These are phyloP conservation scores for Lepidium aucheri DNA, from an alignment of 345 rosid genomes.

Conservation along the genomic window DNA sequence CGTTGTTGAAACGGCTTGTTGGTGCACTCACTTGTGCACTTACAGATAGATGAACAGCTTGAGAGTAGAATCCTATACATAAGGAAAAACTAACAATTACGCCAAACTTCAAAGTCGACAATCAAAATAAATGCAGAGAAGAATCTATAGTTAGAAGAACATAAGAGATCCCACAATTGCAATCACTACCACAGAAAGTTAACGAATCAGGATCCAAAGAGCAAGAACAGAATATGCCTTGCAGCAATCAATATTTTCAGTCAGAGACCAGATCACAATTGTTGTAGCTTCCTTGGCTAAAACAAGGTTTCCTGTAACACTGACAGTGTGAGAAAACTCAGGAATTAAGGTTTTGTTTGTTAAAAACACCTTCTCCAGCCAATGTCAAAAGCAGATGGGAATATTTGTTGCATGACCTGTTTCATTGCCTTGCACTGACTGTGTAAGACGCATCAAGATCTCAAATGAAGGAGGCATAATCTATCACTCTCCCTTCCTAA, in stretches of 20 bases:
- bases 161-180: slow-evolving; percentile 74
- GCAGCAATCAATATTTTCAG: slow-evolving; percentile 62
- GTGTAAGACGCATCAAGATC: no score
- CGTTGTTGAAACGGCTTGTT: slow-evolving; percentile 93
- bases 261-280: slow-evolving; percentile 50
- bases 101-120: background rate
- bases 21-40: slow-evolving; percentile 67
- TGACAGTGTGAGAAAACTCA: background rate
- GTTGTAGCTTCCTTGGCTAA: slow-evolving; percentile 62
- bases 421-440: slow-evolving; percentile 80
- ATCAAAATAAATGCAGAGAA: background rate
- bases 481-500: slow-evolving; percentile 53
- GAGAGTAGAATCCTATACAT: slow-evolving; percentile 78
- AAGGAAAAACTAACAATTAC: background rate
- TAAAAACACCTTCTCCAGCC: slow-evolving; percentile 53
- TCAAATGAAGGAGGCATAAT: no score
- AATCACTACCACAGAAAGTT: slow-evolving; percentile 63
- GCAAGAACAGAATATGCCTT: slow-evolving; percentile 97
- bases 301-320: slow-evolving; percentile 40
- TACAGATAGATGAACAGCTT: slow-evolving; percentile 91
- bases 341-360: background rate
- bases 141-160: slow-evolving; percentile 19
- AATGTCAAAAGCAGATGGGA: slow-evolving; percentile 43
- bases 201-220: slow-evolving; percentile 34
- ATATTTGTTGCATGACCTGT: slow-evolving; percentile 55